Conservation (phyloP, 2,329 filamentous ascomycete species). For the Fusarium sp. region DNA sequence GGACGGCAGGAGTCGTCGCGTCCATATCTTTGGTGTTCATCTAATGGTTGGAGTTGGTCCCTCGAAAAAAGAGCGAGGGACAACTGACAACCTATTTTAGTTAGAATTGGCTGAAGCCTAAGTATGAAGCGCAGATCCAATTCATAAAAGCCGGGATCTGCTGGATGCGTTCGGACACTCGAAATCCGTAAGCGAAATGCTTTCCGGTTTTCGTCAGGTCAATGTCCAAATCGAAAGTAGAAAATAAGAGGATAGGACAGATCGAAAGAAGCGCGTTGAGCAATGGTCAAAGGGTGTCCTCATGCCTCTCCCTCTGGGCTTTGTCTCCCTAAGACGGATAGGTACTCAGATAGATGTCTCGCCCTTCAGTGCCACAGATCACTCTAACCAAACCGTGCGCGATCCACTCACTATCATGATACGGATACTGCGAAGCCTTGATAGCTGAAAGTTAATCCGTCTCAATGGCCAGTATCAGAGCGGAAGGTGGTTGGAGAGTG, state of each 20-base stretch:
- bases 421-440: slow-evolving; percentile 13
- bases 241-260: slow-evolving; percentile 31
- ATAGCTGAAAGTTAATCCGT: slow-evolving; percentile 12
- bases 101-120: slow-evolving; percentile 31
- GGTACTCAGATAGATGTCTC: slow-evolving; percentile 23
- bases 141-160: slow-evolving; percentile 29
- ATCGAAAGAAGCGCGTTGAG: slow-evolving; percentile 27
- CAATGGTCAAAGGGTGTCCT: slow-evolving; percentile 28
- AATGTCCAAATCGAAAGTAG: slow-evolving; percentile 5
- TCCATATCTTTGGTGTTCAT: slow-evolving; percentile 39
- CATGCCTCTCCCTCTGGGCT: slow-evolving; percentile 23
- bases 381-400: slow-evolving; percentile 29
- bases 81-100: slow-evolving; percentile 6
- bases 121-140: slow-evolving; percentile 31
- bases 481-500: slow-evolving; percentile 16
- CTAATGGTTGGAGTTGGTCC: slow-evolving; percentile 40
- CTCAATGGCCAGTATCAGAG: slow-evolving; percentile 5
- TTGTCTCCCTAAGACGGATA: slow-evolving; percentile 21
- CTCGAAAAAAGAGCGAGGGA: slow-evolving; percentile 33
- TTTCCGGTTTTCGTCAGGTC: background rate
- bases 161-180: slow-evolving; percentile 19
- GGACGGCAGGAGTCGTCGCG: slow-evolving; percentile 43
- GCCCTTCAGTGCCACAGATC: slow-evolving; percentile 35
- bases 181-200: slow-evolving; percentile 25
- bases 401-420: slow-evolving; percentile 33